These are phyloP conservation scores for Penicillium sp. DNA, from an alignment of 2,329 filamentous ascomycete genomes.

Conservation along the genomic window DNA sequence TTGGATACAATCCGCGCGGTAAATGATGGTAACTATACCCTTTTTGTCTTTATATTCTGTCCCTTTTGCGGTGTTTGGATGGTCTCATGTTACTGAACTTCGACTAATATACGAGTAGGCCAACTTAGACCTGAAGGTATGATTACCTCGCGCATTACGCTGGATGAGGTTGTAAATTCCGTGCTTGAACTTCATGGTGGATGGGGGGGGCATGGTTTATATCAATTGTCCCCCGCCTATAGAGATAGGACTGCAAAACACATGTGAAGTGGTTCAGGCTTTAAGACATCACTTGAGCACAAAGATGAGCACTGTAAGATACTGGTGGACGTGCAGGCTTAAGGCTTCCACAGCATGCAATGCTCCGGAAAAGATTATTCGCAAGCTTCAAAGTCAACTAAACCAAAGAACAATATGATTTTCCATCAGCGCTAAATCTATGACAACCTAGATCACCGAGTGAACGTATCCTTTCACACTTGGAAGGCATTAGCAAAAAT, in stretches of 20 bases:
- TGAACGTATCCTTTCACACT: background rate
- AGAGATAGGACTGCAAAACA: too few species aligned
- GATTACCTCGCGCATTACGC: slow-evolving; percentile 52
- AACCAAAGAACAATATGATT: background rate
- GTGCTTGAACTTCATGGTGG: too few species aligned
- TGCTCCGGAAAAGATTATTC: background rate
- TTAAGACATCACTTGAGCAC: slow-evolving; percentile 56
- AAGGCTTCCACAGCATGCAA: background rate
- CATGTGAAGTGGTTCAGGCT: too few species aligned
- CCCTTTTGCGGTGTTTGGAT: background rate
- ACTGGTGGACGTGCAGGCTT: slow-evolving; percentile 30
- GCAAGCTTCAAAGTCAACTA: background rate
- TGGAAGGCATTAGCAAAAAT: background rate
- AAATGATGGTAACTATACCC: slow-evolving; percentile 14
- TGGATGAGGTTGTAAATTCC: slow-evolving; percentile 61
- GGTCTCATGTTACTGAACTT: background rate
- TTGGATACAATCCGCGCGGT: slow-evolving; percentile 58
- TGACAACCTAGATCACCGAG: background rate
- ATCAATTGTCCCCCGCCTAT: too few species aligned
- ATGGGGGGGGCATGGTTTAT: too few species aligned
- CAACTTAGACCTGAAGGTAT: slow-evolving; percentile 56
- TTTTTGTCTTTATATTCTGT: background rate
- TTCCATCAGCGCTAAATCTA: background rate
- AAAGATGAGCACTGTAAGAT: slow-evolving; percentile 66
- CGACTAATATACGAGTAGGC: slow-evolving; percentile 31